phyloP scores from a whole-genome alignment of 345 rosid genomes.

The Geranium rotundifolium region DNA sequence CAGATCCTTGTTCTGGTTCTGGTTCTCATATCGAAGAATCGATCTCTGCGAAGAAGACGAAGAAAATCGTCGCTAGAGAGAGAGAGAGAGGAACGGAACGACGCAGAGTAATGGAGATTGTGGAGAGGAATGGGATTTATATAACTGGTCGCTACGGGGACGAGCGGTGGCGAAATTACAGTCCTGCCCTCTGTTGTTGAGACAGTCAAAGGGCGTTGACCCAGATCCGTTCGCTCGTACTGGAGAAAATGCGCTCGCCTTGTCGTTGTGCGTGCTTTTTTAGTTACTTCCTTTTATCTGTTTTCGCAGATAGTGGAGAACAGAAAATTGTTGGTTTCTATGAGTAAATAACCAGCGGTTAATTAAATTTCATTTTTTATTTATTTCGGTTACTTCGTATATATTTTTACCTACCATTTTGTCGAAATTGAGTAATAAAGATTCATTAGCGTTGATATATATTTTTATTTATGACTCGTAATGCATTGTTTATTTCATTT shows the following conservation, averaged over 20 bases:
- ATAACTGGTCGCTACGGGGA: not conserved
- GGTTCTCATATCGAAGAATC: constrained; percentile 11
- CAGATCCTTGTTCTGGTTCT: constrained; percentile 15
- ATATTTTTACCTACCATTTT: too few species aligned
- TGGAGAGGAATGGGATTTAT: not conserved
- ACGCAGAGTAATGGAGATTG: not conserved
- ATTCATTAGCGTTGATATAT: too few species aligned
- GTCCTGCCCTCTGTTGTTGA: constrained; percentile 3
- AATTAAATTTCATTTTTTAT: too few species aligned
- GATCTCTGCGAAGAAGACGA: not conserved
- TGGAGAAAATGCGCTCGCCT: not conserved
- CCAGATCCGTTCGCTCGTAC: constrained; percentile 14
- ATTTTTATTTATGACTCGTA: too few species aligned
- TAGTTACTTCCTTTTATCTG: too few species aligned
- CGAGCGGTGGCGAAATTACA: not conserved
- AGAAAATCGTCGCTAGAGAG: not conserved
- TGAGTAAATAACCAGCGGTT: too few species aligned
- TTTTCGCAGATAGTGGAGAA: too few species aligned
- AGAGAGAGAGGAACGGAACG: not conserved
- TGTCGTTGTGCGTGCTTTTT: too few species aligned
- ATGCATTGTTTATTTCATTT: too few species aligned
- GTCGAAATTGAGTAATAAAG: too few species aligned
- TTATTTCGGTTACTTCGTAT: too few species aligned
- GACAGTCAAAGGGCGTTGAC: constrained; percentile 17
- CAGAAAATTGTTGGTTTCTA: too few species aligned